These are phyloP conservation scores for Metarhizium guizhouense DNA, from an alignment of 2,329 filamentous ascomycete genomes.

Conservation along the genomic window DNA sequence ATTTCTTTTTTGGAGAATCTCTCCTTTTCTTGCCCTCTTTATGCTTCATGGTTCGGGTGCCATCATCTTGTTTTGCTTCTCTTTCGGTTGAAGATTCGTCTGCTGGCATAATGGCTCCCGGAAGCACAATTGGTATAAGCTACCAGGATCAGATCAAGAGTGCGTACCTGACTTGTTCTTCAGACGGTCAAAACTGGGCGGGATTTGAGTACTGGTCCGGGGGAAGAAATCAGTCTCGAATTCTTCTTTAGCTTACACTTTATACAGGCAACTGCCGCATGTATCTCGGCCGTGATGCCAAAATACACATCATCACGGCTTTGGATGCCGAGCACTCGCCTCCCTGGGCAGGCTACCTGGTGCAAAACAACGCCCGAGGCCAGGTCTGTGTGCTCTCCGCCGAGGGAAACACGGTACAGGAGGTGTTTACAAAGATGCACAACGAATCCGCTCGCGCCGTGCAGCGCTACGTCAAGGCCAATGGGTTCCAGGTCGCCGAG, in stretches of 20 bases:
- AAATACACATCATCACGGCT: constrained; percentile 15
- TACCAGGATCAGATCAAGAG: neutral
- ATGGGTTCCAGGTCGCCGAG: constrained; percentile 22
- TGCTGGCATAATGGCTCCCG: neutral
- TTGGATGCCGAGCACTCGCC: constrained; percentile 10
- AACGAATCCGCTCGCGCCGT: constrained; percentile 29
- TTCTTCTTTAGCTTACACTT: neutral
- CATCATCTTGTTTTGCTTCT: neutral
- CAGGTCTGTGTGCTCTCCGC: constrained; percentile 18
- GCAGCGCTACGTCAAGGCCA: constrained; percentile 17
- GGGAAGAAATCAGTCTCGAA: no score
- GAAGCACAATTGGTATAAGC: neutral
- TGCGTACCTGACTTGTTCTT: neutral
- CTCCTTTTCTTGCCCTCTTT: neutral
- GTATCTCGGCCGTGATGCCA: constrained; percentile 14
- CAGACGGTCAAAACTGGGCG: no score
- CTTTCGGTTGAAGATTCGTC: neutral
- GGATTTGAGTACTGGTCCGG: no score
- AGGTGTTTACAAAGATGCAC: constrained; percentile 28
- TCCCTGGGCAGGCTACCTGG: constrained; percentile 16
- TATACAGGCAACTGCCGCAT: constrained; percentile 18
- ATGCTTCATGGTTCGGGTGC: neutral
- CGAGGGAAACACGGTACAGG: constrained; percentile 9
- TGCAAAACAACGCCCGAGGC: constrained; percentile 16
- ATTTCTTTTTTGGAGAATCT: no score